Evolutionary conservation across 1,139 yeast species (phyloP), one percentile per base, ranked within the genome.

Genomic region (Chernovozyma aurita): DNA sequence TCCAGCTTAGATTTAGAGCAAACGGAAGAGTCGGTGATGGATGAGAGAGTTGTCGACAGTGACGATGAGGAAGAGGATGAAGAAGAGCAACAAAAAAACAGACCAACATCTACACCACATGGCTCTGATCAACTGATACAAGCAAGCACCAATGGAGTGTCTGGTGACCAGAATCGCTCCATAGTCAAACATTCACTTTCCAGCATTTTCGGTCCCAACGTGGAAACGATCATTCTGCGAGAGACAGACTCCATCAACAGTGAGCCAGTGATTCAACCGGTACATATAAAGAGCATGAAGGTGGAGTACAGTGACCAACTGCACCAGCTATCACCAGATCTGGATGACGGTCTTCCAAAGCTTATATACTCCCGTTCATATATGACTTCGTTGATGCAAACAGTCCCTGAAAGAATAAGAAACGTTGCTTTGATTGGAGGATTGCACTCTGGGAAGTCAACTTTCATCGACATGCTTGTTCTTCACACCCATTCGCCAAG

Each of bases 371-470:
- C 85, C 3, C 71, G 86, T 39, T 76, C 77, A 8, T 92, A 79
- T 49, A 70, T 84, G 65, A 46, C 66, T 4, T 61, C 67, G 9
- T 52, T 77, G 33, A 61, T 79, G 59, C 48, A 57, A 18, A 40
- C 43, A 2, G 48, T 76, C 1, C 88, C 95, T 0, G 80, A 78
- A 13, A 78, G 84, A 46, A 70, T 83, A 18, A 70, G 95, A 39
- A 90, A 85, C 54, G 62, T 90, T n/a, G 85, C 92, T 0, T 45
- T 94, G 1, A 77, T 82, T n/a, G 98, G 98, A 0, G 76, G 79
- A 35, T 53, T 85, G 3, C 86, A 86, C 48, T 78, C 85, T n/a
- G 98, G 99, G 2, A 92, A 94, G 59, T 85, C 97, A 0, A 69
- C 87, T 0, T 59, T 90, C 1, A 46, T 85, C n/a, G 96, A 88